Evolutionary conservation across 2,329 filamentous ascomycete genomes (phyloP).

Genomic region (Calonectria pseudoreteaudii): DNA sequence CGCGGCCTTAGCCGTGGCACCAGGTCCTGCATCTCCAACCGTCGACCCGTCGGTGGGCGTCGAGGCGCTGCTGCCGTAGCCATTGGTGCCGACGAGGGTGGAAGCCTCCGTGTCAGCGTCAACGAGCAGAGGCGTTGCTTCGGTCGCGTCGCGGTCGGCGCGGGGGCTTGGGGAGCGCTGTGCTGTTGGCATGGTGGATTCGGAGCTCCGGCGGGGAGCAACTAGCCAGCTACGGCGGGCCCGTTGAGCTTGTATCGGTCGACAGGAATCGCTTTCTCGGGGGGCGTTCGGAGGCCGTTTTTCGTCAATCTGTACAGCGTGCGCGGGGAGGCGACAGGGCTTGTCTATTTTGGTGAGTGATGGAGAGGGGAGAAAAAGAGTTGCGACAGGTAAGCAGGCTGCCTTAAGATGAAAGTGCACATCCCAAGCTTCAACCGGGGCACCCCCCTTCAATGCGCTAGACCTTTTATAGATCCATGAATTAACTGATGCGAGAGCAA

Average conservation of each 20-base stretch:
- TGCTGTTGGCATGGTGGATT: constrained; percentile 28
- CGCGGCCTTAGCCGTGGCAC: background rate
- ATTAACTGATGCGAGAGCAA: background rate
- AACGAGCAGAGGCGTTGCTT: constrained; percentile 36
- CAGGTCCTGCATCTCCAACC: background rate
- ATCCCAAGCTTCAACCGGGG: background rate
- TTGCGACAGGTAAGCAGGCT: background rate
- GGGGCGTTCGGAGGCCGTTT: background rate
- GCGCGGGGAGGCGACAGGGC: background rate
- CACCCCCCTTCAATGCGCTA: background rate
- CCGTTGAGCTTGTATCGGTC: background rate
- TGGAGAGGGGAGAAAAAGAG: background rate
- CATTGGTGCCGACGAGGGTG: constrained; percentile 37
- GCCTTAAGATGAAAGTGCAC: background rate
- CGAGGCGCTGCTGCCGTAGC: constrained; percentile 24
- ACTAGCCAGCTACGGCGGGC: background rate
- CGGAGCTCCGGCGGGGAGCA: background rate
- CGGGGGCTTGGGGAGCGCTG: constrained; percentile 19
- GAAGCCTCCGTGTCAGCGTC: constrained; percentile 40
- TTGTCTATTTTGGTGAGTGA: background rate
- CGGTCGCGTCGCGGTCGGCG: constrained; percentile 26
- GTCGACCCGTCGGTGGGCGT: background rate
- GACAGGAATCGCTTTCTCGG: background rate
- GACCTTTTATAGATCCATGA: background rate
- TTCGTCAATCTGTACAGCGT: background rate